Evolutionary conservation across 208 protist species (phyloP), one percentile per base, ranked within the genome.

Genomic region (Acanthamoeba triangularis): DNA sequence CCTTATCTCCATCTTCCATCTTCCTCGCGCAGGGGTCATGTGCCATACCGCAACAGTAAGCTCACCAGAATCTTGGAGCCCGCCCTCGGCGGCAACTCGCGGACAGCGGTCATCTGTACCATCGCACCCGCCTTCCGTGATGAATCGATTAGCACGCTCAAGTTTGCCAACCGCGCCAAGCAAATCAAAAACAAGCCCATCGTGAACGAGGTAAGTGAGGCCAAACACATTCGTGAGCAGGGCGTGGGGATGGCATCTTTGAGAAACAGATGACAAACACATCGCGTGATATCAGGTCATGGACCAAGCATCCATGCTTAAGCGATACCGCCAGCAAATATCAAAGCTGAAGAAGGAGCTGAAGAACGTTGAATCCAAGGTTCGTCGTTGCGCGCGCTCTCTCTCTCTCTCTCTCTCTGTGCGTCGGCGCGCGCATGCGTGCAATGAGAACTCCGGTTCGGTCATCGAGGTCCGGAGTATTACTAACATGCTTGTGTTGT

Each of bases 1-100:
- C n/a, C n/a, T n/a, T 30, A 33, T 25, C 69, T 23, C 5, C 93
- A 80, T 44, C 65, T 47, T 23, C 82, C 33, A 94, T 96, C 2
- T 30, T 11, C 5, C 80, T 14, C 69, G 8, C 25, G 30, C 41
- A 96, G 96, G 6, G 95, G 72, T 7, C 98, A 98, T 88, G 97
- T 98, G 8, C 98, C 98, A 14, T 98, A 98, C 80, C 97, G 98
- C 61, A 97, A 98, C 93, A 97, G 95, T 14, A 98, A 98, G 94
- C 94, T 98, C 41, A 98, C 98, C 3, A 96, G 98, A 37, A 98
- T 98, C 52, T 93, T 98, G 3, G 95, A 98, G 67, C 72, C 96
- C 11, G 97, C 97, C 25, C 96, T 98, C 8, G 97, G 96, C 37
- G 98, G 98, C 59, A 98, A 98, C 95, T 97, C 96, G 7, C 97